Evolutionary conservation across 352 stramenopile species (phyloP).

Genomic region (Thalassiosira ordinaria): DNA sequence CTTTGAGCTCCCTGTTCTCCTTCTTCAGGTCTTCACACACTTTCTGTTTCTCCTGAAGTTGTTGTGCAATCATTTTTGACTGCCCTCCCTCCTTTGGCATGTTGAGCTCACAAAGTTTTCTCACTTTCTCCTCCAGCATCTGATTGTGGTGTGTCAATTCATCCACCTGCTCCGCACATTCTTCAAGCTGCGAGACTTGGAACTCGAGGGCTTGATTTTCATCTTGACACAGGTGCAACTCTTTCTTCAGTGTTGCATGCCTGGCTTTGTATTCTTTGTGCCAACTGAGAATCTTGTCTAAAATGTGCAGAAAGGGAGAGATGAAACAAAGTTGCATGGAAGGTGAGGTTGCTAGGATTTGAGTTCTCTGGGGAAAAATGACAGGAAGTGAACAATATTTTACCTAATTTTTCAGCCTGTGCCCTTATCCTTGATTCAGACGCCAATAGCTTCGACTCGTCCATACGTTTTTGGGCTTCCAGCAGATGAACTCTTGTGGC

Average conservation of each 20-base stretch:
- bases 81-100: constrained; percentile 2
- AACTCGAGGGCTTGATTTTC: constrained; percentile 26
- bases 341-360: too few species aligned
- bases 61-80: constrained; percentile 19
- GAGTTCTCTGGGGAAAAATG: too few species aligned
- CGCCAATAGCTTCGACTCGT: constrained; percentile 31
- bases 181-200: constrained; percentile 22
- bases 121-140: constrained; percentile 46
- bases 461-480: constrained; percentile 27
- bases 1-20: constrained; percentile 33
- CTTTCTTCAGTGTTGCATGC: constrained; percentile 35
- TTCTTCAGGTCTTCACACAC: constrained; percentile 19
- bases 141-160: constrained; percentile 44
- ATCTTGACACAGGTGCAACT: constrained; percentile 29
- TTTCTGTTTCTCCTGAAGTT: constrained; percentile 30
- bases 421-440: constrained; percentile 21
- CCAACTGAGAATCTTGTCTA: too few species aligned
- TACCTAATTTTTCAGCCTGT: constrained; percentile 42
- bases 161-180: constrained; percentile 17
- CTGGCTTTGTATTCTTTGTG: constrained; percentile 50
- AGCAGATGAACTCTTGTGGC: constrained; percentile 38
- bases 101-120: constrained; percentile 21
- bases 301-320: too few species aligned
- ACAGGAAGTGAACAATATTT: too few species aligned
- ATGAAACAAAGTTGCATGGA: too few species aligned